Percentiles rank a stretch among this genome's conserved stretches.
These are phyloP conservation scores for Arachnomyces sp. DNA, from an alignment of 2,329 filamentous ascomycete species.

Conservation along the genomic window DNA sequence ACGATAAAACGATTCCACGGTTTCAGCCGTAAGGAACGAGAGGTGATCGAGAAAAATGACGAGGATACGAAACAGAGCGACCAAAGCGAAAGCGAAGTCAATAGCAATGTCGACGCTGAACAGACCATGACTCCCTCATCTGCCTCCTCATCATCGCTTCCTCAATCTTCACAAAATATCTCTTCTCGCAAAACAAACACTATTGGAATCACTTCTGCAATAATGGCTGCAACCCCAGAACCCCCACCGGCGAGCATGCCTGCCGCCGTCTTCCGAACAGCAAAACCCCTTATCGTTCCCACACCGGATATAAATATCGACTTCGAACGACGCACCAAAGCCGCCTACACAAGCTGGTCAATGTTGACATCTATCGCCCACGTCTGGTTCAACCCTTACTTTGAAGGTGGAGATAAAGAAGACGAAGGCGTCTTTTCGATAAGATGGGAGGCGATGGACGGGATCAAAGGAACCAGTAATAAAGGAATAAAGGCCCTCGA, in stretches of 20 bases:
- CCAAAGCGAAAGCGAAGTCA: constrained; percentile 3
- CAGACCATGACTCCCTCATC: constrained; percentile 9
- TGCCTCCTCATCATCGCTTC: constrained; percentile 9
- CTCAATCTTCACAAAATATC: constrained; percentile 7
- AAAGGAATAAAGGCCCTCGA: constrained; percentile 81
- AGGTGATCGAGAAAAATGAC: neutral
- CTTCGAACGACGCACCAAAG: constrained; percentile 76
- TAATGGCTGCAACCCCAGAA: constrained; percentile 22
- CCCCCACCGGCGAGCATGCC: constrained; percentile 54
- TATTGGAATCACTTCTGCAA: constrained; percentile 5
- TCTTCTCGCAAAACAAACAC: neutral
- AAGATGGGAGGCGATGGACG: constrained; percentile 77
- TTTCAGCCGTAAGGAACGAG: constrained; percentile 46
- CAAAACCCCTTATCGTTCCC: constrained; percentile 59
- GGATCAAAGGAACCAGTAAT: constrained; percentile 78
- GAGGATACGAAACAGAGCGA: too few relatives aligned
- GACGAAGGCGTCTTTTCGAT: constrained; percentile 65
- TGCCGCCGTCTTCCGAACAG: constrained; percentile 70
- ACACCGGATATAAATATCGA: constrained; percentile 86
- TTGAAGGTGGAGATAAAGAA: constrained; percentile 70
- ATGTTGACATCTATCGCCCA: constrained; percentile 92
- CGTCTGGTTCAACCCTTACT: constrained; percentile 94
- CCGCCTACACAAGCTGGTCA: constrained; percentile 67
- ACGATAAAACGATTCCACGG: constrained; percentile 76
- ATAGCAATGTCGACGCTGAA: neutral